Conservation (phyloP, 2,329 filamentous ascomycete genomes). For the Phoma sp. region DNA sequence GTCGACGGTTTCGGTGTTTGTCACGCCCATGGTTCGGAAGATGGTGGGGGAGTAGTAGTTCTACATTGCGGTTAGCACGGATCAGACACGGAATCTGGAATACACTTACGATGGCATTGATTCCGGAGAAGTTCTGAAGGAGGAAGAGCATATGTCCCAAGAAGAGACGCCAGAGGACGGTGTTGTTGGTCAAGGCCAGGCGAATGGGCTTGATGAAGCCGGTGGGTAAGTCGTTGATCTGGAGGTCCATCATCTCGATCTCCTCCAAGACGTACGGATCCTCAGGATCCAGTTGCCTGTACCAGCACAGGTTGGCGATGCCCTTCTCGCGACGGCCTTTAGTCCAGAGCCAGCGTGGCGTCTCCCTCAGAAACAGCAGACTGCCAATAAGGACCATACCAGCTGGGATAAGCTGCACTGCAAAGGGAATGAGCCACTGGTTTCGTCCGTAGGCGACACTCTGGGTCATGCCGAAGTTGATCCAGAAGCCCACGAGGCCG, state of each 20-base stretch:
- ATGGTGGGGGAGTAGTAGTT: slow-evolving; percentile 79
- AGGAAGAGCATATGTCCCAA: slow-evolving; percentile 78
- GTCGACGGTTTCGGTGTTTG: slow-evolving; percentile 63
- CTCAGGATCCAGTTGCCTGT: slow-evolving; percentile 63
- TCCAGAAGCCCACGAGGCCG: slow-evolving; percentile 51
- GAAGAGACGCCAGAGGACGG: slow-evolving; percentile 73
- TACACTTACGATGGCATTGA: slow-evolving; percentile 64
- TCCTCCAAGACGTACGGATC: slow-evolving; percentile 77
- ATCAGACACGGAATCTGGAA: rapidly evolving
- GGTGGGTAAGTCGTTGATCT: slow-evolving; percentile 71
- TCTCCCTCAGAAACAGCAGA: slow-evolving; percentile 52
- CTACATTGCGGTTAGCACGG: background rate
- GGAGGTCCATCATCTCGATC: slow-evolving; percentile 71
- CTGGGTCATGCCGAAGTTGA: slow-evolving; percentile 54
- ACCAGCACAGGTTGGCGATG: slow-evolving; percentile 63
- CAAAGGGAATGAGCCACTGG: slow-evolving; percentile 60
- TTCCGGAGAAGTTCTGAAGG: slow-evolving; percentile 78
- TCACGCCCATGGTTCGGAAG: slow-evolving; percentile 70
- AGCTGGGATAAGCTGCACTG: slow-evolving; percentile 70
- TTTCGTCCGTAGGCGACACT: slow-evolving; percentile 52
- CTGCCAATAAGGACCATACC: slow-evolving; percentile 60
- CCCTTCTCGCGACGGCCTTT: slow-evolving; percentile 51
- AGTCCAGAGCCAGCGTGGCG: slow-evolving; percentile 53
- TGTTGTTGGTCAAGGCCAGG: slow-evolving; percentile 39
- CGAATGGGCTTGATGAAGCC: slow-evolving; percentile 71